Conservation (phyloP, 805 yeast genomes). For the Pichia pseudocactophila region DNA sequence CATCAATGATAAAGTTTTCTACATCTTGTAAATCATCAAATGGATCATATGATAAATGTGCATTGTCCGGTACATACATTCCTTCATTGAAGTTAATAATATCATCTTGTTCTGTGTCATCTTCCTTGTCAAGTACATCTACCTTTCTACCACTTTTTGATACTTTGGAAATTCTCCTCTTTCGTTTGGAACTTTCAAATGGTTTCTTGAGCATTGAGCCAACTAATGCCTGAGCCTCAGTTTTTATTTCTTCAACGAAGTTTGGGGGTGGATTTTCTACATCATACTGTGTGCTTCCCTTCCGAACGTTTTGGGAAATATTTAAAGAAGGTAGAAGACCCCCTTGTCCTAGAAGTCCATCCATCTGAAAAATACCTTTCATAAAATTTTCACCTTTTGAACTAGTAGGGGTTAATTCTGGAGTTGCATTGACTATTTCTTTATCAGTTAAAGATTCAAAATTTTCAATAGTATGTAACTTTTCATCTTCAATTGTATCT, state of each 20-base stretch:
- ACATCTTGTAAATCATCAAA: conserved; percentile 19
- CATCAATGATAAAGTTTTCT: conserved; percentile 32
- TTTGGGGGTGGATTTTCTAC: conserved; percentile 15
- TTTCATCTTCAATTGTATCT: too few relatives aligned
- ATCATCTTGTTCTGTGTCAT: not conserved
- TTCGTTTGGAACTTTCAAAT: conserved; percentile 21
- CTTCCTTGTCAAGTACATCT: not conserved
- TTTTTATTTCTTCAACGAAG: conserved; percentile 32
- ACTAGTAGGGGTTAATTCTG: not conserved
- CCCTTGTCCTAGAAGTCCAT: conserved; percentile 12
- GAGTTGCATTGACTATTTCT: too few relatives aligned
- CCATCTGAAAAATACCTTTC: conserved; percentile 11
- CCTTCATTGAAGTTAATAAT: not conserved
- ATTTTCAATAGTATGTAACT: too few relatives aligned
- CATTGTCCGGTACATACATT: conserved; percentile 7
- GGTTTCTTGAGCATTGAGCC: conserved; percentile 11
- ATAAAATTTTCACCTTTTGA: conserved; percentile 5
- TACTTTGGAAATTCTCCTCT: not conserved
- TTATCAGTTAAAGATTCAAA: too few relatives aligned
- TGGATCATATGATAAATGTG: conserved; percentile 10
- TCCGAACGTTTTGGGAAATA: not conserved
- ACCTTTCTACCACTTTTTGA: not conserved
- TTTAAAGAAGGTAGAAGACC: conserved; percentile 11
- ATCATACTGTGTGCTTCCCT: conserved; percentile 4
- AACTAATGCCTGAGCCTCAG: conserved; percentile 49